Evolutionary conservation across 345 rosid species (phyloP).

Genomic region (Gossypium sturtianum): DNA sequence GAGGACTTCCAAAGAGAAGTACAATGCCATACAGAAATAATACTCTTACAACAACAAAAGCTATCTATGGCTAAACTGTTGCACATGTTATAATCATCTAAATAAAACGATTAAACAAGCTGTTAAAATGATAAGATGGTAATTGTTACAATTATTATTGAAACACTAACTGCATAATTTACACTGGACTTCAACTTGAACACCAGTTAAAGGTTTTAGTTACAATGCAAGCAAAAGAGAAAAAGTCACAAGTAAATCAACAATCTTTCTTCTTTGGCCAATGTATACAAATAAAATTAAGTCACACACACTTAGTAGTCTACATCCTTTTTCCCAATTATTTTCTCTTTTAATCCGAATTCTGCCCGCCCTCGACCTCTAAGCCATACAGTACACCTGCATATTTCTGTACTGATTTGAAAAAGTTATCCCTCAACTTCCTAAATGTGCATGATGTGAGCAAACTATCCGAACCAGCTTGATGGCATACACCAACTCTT

Average conservation of each 20-base stretch:
- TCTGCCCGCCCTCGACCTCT: background rate
- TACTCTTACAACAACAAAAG: too few relatives aligned
- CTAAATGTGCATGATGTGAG: constrained; percentile 72
- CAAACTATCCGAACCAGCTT: constrained; percentile 92
- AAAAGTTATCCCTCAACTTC: constrained; percentile 77
- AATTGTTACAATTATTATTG: too few relatives aligned
- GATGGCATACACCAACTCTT: constrained; percentile 74
- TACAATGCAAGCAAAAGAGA: background rate
- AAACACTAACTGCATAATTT: too few relatives aligned
- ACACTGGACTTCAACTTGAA: too few relatives aligned
- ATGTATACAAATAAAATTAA: background rate
- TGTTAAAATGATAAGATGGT: too few relatives aligned
- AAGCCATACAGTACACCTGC: constrained; percentile 36
- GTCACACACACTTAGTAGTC: background rate
- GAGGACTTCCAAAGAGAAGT: background rate
- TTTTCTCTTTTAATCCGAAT: background rate
- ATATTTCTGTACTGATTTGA: constrained; percentile 42
- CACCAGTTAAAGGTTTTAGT: background rate
- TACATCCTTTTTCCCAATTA: background rate
- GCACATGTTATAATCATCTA: too few relatives aligned
- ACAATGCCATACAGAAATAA: too few relatives aligned
- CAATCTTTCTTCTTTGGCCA: background rate
- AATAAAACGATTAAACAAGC: too few relatives aligned
- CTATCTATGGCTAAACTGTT: too few relatives aligned
- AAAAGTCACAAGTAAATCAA: background rate